phyloP scores from a whole-genome alignment of 2,329 filamentous ascomycete genomes.

The Penicillium occitanis region DNA sequence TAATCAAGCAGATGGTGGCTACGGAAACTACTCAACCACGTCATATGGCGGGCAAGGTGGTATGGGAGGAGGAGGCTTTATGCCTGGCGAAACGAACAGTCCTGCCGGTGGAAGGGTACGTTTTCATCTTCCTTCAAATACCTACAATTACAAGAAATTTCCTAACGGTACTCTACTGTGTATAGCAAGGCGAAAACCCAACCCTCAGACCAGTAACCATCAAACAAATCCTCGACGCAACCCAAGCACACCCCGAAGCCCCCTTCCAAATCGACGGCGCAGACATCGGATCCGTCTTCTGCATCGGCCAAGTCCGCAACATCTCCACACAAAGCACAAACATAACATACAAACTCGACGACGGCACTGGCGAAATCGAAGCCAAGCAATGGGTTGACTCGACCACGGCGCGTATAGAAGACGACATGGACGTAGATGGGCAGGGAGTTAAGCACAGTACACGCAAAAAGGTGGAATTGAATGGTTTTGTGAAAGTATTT shows the following conservation, averaged over 20 bases:
- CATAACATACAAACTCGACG: constrained; percentile 88
- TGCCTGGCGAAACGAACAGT: constrained; percentile 54
- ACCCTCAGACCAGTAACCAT: constrained; percentile 91
- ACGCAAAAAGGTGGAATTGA: constrained; percentile 59
- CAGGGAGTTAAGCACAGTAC: constrained; percentile 48
- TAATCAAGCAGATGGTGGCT: constrained; percentile 33
- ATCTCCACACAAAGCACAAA: constrained; percentile 86
- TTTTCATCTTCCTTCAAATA: neutral
- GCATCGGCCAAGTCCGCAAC: constrained; percentile 87
- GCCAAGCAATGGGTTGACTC: constrained; percentile 56
- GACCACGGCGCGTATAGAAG: constrained; percentile 33
- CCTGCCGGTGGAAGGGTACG: constrained; percentile 45
- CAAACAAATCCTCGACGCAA: constrained; percentile 85
- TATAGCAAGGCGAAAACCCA: constrained; percentile 74
- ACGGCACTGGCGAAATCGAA: constrained; percentile 89
- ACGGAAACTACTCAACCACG: constrained; percentile 54
- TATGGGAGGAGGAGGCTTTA: constrained; percentile 60
- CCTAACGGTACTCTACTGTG: constrained; percentile 13
- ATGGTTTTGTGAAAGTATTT: constrained; percentile 81
- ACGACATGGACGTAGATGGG: constrained; percentile 48
- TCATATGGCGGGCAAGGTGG: constrained; percentile 58
- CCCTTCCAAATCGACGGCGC: constrained; percentile 81
- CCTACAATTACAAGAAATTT: neutral
- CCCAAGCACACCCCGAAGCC: constrained; percentile 70
- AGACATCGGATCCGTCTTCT: constrained; percentile 72